Evolutionary conservation across 23 red algal genomes (phyloP), one percentile per base, ranked within the genome.

Genomic region (Porphyridium purpureum): DNA sequence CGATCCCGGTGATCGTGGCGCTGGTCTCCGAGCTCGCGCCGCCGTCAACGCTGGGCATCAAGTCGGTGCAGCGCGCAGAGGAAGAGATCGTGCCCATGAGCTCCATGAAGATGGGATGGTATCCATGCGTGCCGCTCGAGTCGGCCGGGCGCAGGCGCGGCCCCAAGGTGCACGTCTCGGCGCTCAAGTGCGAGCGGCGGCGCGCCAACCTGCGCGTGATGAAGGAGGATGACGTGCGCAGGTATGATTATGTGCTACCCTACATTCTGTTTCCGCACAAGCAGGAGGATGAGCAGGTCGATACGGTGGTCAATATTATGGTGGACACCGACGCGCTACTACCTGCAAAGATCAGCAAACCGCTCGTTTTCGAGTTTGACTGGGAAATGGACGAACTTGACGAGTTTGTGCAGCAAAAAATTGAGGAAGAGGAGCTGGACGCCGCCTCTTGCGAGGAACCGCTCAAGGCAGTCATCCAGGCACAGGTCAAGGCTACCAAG

Each of bases 231-330:
- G 69, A 47, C 17, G 57, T 81, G 21, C 69, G 74, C 31, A 72
- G 60, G 59, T 98, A 80, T 41, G 90, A 98, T 42, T 98, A 98
- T 34, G 90, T 98, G 2, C 63, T 98, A 14, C 90, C 90, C 6
- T 98, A 86, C 52, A 63, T 85, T 33, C 57, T 98, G 11, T 26
- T 62, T 24, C 78, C 90, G 4, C 79, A 98, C 40, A 52, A 78
- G 23, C 44, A 66, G 54, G 47, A 75, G 8, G 72, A 69, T 17
- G 72, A 55, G 1, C 34, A 35, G 29, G 55, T 9, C 0, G 67
- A 86, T 33, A 58, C 71, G 38, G 62, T 75, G 7, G 58, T 98
- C 22, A 68, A 70, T 27, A 76, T 79, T 26, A 49, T 86, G 14
- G 80, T 67, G 30, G 90, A 83, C n/a, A 64, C 52, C 31, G 33